Evolutionary conservation across 495 filamentous ascomycete species (phyloP).

Genomic region (Xylaria curta): DNA sequence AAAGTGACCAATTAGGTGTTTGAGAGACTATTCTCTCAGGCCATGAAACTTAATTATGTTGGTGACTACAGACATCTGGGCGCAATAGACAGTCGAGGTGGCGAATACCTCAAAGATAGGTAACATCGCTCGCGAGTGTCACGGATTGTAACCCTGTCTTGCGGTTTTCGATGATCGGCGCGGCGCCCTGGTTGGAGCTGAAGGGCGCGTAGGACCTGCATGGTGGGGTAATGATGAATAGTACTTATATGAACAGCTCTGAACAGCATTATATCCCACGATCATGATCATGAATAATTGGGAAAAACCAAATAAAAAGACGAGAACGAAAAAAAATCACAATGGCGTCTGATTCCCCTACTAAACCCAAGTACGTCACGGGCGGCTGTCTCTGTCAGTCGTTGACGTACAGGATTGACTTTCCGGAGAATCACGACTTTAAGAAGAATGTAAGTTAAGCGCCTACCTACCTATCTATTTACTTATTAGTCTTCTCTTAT

Average conservation of each 20-base stretch:
- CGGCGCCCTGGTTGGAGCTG: slow-evolving; percentile 11
- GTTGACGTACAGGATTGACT: slow-evolving; percentile 44
- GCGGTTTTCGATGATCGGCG: not conserved
- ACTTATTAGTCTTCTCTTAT: no score
- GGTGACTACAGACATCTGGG: not conserved
- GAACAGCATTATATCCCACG: no score
- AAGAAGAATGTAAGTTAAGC: slow-evolving; percentile 36
- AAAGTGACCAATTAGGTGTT: not conserved
- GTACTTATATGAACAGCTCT: not conserved
- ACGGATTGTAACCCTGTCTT: not conserved
- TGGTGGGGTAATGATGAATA: not conserved
- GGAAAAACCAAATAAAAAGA: not conserved
- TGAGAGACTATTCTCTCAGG: not conserved
- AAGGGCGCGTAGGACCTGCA: slow-evolving; percentile 10
- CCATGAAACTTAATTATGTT: not conserved
- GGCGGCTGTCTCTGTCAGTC: slow-evolving; percentile 51
- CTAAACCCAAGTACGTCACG: slow-evolving; percentile 43
- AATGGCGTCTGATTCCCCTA: slow-evolving; percentile 19
- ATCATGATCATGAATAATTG: not conserved
- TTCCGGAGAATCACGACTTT: slow-evolving; percentile 47
- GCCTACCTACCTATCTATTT: no score
- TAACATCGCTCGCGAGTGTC: not conserved
- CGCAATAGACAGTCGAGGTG: not conserved
- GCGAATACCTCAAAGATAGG: not conserved
- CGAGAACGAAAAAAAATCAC: not conserved